These are phyloP conservation scores for Diaporthe helianthi DNA, from an alignment of 2,329 filamentous ascomycete species.

Conservation along the genomic window DNA sequence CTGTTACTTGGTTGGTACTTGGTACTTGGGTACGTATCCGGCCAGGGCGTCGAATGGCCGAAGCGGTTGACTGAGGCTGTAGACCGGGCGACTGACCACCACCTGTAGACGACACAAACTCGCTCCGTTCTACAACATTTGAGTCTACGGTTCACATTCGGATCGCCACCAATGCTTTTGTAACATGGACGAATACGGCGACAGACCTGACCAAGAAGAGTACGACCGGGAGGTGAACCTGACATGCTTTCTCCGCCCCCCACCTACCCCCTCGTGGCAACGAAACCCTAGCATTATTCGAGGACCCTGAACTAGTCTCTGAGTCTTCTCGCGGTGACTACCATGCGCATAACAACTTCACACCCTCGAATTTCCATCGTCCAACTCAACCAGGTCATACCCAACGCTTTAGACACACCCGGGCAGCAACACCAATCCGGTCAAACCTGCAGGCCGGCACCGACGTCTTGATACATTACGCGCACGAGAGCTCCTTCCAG, in stretches of 20 bases:
- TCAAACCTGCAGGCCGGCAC: constrained; percentile 11
- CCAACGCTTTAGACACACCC: neutral
- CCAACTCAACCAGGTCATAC: neutral
- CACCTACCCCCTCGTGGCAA: neutral
- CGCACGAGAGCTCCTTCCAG: constrained; percentile 1
- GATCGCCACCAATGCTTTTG: neutral
- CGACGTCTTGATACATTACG: neutral
- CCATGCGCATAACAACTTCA: neutral
- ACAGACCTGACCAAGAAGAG: neutral
- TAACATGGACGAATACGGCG: neutral
- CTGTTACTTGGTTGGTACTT: too few species aligned
- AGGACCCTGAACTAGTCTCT: neutral
- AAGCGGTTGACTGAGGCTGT: neutral
- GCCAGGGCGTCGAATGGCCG: neutral
- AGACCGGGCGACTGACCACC: neutral
- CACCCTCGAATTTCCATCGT: neutral
- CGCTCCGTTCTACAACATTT: constrained; percentile 11
- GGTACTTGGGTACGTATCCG: neutral
- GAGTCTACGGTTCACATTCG: neutral
- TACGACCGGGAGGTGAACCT: neutral
- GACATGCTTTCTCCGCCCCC: too few species aligned
- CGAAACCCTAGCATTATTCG: neutral
- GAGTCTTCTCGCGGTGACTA: neutral
- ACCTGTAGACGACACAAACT: neutral
- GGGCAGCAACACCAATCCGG: constrained; percentile 12